Evolutionary conservation across 78 protist species (phyloP), one percentile per base, ranked within the genome.

Genomic region (Blattamonas nauphoetae): DNA sequence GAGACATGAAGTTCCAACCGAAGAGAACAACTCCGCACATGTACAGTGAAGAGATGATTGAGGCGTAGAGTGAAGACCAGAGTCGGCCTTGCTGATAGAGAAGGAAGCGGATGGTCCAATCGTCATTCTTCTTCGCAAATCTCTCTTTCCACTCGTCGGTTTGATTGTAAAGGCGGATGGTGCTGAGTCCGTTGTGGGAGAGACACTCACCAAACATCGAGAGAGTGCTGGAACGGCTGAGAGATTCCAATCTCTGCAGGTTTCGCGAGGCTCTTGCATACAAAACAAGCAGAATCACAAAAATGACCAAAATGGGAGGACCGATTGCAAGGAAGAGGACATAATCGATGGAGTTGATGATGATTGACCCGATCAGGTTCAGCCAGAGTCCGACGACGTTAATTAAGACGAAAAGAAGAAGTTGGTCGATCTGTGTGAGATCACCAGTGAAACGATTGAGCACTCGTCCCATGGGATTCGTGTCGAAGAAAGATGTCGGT

Each of bases 401-500:
- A 5, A 21, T 6, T 5, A 21, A 46, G 35, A 21, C 35, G 64
- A 5, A 5, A 5, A 6, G 6, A 2, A 77, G 3, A 34, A 36
- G 81, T 1, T 1, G n/a, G 83, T 78, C 83, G 1, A 78, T 21
- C 41, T 1, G 41, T 42, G 3, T 2, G 1, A 35, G 36, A 85
- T 92, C 94, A n/a, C 36, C 0, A 34, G 94, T 64, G 93, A 97
- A 98, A 42, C 99, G 94, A 89, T 95, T 96, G 77, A 96, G 44
- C 38, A 98, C 91, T 44, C 99, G 93, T 6, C 99, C 99, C 0
- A 90, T 1, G n/a, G 99, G 99, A 0, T 94, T 96, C 36, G 97
- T 94, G 83, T 96, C 99, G 92, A 97, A 96, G 90, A 95, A 97
- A 32, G 89, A 44, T 94, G 93, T 94, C 81, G 98, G 98, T 29